These are phyloP conservation scores for Boletus fagicola DNA, from an alignment of 768 basidiomycete genomes.

Conservation along the genomic window DNA sequence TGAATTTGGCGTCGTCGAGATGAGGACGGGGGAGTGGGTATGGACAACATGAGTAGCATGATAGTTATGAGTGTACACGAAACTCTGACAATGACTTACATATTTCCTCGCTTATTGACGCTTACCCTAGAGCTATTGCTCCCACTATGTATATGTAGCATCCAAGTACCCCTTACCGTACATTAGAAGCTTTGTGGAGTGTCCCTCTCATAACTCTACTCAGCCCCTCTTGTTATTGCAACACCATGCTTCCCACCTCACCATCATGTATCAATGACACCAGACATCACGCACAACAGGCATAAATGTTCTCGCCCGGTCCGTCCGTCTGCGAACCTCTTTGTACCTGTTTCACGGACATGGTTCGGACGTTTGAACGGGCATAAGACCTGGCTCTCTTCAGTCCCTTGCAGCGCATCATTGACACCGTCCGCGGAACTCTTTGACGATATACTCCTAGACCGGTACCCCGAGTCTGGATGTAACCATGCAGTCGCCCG, in stretches of 20 bases:
- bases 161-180: not conserved
- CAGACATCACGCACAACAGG: no score
- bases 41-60: not conserved
- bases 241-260: no score
- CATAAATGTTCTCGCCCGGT: not conserved
- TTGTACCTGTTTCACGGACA: not conserved
- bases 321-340: not conserved
- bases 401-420: not conserved
- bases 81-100: not conserved
- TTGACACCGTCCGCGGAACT: not conserved
- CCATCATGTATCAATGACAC: no score
- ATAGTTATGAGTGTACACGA: not conserved
- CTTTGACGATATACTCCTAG: not conserved
- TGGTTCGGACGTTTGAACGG: not conserved
- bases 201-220: not conserved
- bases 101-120: constrained; percentile 1
- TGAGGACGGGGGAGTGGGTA: constrained; percentile 3
- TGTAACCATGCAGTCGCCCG: not conserved
- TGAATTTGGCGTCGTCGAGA: constrained; percentile 20
- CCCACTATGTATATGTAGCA: not conserved
- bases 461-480: not conserved
- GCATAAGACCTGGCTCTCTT: not conserved
- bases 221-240: not conserved
- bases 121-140: not conserved
- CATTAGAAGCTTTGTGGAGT: not conserved